Evolutionary conservation across 2,329 filamentous ascomycete genomes (phyloP).

Genomic region (Phaeosphaeriaceae sp.): DNA sequence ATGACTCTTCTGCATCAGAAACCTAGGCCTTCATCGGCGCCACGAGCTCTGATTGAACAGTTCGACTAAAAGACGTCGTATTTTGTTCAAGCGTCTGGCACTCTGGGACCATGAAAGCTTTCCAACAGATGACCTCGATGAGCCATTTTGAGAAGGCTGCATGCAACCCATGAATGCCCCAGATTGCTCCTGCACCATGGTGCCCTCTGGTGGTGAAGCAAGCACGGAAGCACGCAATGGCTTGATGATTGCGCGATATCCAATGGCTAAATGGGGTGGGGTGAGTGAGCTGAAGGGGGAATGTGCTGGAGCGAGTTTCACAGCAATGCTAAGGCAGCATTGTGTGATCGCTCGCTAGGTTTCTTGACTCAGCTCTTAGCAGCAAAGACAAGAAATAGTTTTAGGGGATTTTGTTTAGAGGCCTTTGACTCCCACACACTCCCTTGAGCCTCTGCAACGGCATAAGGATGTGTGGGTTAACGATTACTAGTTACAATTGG

Average conservation of each 20-base stretch:
- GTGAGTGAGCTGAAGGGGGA: slow-evolving; percentile 24
- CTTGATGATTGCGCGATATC: slow-evolving; percentile 21
- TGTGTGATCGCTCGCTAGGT: slow-evolving; percentile 25
- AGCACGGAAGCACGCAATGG: slow-evolving; percentile 19
- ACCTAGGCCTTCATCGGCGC: slow-evolving; percentile 26
- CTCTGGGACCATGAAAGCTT: slow-evolving; percentile 29
- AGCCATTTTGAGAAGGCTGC: slow-evolving; percentile 34
- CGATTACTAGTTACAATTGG: slow-evolving; percentile 26
- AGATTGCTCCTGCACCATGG: slow-evolving; percentile 15
- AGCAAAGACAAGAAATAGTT: slow-evolving; percentile 16
- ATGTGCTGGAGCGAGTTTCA: slow-evolving; percentile 18
- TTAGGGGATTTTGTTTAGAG: slow-evolving; percentile 24
- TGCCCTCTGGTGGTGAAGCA: slow-evolving; percentile 16
- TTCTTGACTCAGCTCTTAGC: slow-evolving; percentile 33
- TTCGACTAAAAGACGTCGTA: slow-evolving; percentile 21
- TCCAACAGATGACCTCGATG: slow-evolving; percentile 23
- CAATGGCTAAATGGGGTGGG: slow-evolving; percentile 16
- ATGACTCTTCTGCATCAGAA: slow-evolving; percentile 41
- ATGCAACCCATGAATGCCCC: slow-evolving; percentile 25
- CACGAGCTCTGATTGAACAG: slow-evolving; percentile 38
- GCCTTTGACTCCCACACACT: slow-evolving; percentile 25
- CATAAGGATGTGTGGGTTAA: slow-evolving; percentile 34
- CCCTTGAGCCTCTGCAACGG: slow-evolving; percentile 30
- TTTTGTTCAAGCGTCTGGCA: slow-evolving; percentile 14
- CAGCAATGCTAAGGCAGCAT: slow-evolving; percentile 12